These are phyloP conservation scores for Malassezia nana DNA, from an alignment of 1,284 basidiomycete species.

Conservation along the genomic window DNA sequence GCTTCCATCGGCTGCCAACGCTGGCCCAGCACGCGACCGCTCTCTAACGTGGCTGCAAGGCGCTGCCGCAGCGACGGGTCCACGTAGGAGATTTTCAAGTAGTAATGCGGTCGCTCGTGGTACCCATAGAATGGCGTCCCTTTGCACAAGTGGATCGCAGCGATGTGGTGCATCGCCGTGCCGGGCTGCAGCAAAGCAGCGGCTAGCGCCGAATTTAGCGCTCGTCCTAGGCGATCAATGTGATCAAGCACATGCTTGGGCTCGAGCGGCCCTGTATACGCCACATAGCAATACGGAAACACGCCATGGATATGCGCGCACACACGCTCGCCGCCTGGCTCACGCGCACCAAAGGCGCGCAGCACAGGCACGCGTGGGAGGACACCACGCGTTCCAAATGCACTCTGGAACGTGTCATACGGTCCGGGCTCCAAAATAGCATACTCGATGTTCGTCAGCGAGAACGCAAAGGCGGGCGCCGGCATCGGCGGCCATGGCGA, in stretches of 20 bases:
- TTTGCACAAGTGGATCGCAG: slow-evolving; percentile 68
- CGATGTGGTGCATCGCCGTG: slow-evolving; percentile 23
- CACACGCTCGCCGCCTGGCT: slow-evolving; percentile 65
- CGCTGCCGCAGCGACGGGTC: slow-evolving; percentile 51
- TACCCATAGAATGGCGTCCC: slow-evolving; percentile 95
- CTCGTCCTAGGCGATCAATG: slow-evolving; percentile 58
- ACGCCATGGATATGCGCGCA: slow-evolving; percentile 77
- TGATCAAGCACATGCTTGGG: slow-evolving; percentile 58
- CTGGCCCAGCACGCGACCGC: slow-evolving; percentile 52
- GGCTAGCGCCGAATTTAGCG: slow-evolving; percentile 56
- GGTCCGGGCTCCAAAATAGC: slow-evolving; percentile 1
- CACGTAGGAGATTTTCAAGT: slow-evolving; percentile 72
- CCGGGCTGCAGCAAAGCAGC: slow-evolving; percentile 19
- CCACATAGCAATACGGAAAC: slow-evolving; percentile 55
- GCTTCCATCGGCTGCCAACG: slow-evolving; percentile 63
- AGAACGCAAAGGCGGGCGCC: slow-evolving; percentile 3
- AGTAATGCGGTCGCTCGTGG: slow-evolving; percentile 72
- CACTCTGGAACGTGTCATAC: slow-evolving; percentile 8
- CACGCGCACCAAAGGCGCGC: slow-evolving; percentile 59
- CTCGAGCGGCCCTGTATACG: slow-evolving; percentile 48
- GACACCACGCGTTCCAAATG: background rate
- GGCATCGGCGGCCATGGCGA: background rate
- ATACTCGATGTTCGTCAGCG: slow-evolving; percentile 9
- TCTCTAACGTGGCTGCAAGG: slow-evolving; percentile 34
- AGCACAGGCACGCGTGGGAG: slow-evolving; percentile 14